Base-by-base conservation (phyloP, 2,329 filamentous ascomycete species). In the Cyclaneusma minus region DNA sequence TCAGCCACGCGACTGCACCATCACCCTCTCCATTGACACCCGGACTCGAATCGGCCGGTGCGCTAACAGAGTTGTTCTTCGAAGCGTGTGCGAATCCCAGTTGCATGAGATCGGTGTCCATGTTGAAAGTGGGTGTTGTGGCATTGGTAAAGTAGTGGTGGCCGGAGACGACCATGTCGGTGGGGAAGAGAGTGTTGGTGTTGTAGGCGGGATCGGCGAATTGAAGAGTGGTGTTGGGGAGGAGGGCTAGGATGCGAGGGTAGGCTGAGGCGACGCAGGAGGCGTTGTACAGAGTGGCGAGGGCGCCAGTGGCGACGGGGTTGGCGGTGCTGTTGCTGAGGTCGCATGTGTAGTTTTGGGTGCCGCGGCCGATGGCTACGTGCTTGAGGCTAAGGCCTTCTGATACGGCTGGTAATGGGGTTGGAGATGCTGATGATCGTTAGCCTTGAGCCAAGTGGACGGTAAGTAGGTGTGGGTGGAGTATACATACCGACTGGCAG, bases 341-440 rank as follows among this genome's bases (percentile, higher is more conserved):
- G 31, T 67, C 59, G 60, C 87, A 94, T 27, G 82, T 91, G 60
- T 94, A 95, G 64, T 94, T 94, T 56, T 94, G 75, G 6, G 80
- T 89, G 33, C 87, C 87, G 22, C 82, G 75, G 42, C 87, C 87
- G 35, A 94, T 60, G 45, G 78, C 81, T 29, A 94, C 77, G 52
- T 91, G 81, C 45, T 69, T 65, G 26, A 91, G 61, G 3, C 47
- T 56, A 16, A 81, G 58, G 29, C 74, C 78, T 5, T 56, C 38
- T 1, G 68, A 54, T 9, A 71, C 69, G 6, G 59, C 36, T 9
- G 77, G 71, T 5, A 92, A 62, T 10, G 66, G 55, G 5, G 59
- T 58, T 23, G 69, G 58, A 36, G 61, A 68, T 60, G 49, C n/a
- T 35, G 32, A 24, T 16, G 45, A 44, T 10, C 39, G 43, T 33